These are phyloP conservation scores for Collybiopsis luxurians DNA, from an alignment of 768 basidiomycete species.

Conservation along the genomic window DNA sequence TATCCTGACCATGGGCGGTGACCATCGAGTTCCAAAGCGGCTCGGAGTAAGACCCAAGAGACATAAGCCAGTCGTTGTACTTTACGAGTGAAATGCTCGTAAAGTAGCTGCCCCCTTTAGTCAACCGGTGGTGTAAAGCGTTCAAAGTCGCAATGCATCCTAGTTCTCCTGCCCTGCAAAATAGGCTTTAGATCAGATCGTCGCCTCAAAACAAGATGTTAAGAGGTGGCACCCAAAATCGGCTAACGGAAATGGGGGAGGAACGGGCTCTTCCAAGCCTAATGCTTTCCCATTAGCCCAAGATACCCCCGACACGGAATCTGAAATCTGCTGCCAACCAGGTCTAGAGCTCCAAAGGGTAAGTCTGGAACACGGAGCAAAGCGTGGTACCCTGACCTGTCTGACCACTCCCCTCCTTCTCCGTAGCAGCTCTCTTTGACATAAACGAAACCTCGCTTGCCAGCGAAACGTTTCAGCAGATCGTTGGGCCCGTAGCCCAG, in stretches of 20 bases:
- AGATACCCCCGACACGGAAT: slow-evolving; percentile 5
- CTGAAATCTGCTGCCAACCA: slow-evolving; percentile 8
- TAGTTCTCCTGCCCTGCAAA: slow-evolving; percentile 3
- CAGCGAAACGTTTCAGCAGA: slow-evolving; percentile 1
- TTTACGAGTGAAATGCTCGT: slow-evolving; percentile 7
- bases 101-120: slow-evolving; percentile 3
- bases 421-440: slow-evolving; percentile 9
- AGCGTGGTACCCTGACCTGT: too few relatives aligned
- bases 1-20: not conserved
- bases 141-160: slow-evolving; percentile 7
- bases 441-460: slow-evolving; percentile 6
- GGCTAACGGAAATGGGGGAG: slow-evolving; percentile 5
- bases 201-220: not conserved
- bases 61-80: slow-evolving; percentile 5
- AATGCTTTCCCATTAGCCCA: not conserved
- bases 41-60: not conserved
- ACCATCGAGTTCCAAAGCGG: not conserved
- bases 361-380: too few relatives aligned
- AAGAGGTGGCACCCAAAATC: slow-evolving; percentile 1
- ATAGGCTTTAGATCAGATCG: not conserved
- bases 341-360: not conserved
- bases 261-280: slow-evolving; percentile 6
- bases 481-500: slow-evolving; percentile 3
- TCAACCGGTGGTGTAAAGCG: slow-evolving; percentile 2
- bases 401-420: slow-evolving; percentile 2